Conservation (phyloP, 768 basidiomycete genomes). For the Suillus plorans region DNA sequence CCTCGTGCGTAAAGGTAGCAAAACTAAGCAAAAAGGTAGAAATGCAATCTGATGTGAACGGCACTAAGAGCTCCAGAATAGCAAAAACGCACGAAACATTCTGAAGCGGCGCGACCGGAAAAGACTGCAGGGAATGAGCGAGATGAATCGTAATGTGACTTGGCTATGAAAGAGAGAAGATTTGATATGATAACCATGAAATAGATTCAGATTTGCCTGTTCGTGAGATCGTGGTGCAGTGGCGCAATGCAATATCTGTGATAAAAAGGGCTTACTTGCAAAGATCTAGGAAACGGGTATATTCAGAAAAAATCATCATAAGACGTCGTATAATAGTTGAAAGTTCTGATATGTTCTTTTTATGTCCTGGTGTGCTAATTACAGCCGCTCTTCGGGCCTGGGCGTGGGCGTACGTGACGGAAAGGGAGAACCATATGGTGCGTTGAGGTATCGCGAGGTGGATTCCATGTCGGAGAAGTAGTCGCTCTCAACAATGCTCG, state of each 20-base stretch:
- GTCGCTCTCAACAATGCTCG: conserved; percentile 25
- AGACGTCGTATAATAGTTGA: conserved; percentile 33
- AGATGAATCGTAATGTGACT: conserved; percentile 23
- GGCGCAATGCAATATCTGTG: conserved; percentile 34
- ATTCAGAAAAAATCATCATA: conserved; percentile 33
- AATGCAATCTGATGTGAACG: conserved; percentile 10
- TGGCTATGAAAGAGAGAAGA: conserved; percentile 23
- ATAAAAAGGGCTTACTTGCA: conserved; percentile 27
- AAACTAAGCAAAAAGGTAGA: conserved; percentile 8
- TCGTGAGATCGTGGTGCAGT: conserved; percentile 20
- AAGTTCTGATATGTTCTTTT: conserved; percentile 16
- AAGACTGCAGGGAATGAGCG: conserved; percentile 12
- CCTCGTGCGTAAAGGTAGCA: conserved; percentile 14
- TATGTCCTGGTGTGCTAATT: conserved; percentile 17
- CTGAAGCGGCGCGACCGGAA: conserved; percentile 15
- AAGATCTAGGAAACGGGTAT: conserved; percentile 34
- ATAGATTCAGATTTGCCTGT: conserved; percentile 33
- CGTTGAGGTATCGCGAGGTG: conserved; percentile 46
- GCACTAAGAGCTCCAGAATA: conserved; percentile 16
- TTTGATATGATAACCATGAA: conserved; percentile 34
- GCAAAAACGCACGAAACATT: conserved; percentile 20
- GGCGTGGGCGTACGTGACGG: conserved; percentile 51
- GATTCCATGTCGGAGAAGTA: conserved; percentile 41
- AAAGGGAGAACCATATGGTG: conserved; percentile 50
- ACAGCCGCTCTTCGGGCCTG: conserved; percentile 32